These are phyloP conservation scores for Saccharomycopsis sp. DNA, from an alignment of 805 yeast species.

Conservation along the genomic window DNA sequence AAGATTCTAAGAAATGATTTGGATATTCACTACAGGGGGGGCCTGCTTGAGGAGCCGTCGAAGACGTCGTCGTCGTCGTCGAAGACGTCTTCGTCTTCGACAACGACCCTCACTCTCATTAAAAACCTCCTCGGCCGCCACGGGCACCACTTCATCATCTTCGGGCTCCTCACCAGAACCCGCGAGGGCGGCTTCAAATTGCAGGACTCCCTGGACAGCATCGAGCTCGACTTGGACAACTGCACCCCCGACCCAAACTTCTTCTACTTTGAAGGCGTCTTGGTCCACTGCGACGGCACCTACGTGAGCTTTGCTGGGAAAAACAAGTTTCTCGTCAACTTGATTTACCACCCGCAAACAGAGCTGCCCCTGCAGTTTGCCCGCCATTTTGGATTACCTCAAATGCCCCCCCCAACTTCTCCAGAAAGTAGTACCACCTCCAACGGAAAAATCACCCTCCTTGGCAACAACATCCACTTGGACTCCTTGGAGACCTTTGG, in stretches of 20 bases:
- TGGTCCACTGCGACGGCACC: constrained; percentile 76
- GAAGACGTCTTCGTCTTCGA: constrained; percentile 29
- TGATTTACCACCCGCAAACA: constrained; percentile 81
- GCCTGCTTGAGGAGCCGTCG: no score
- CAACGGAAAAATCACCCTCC: constrained; percentile 48
- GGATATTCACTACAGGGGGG: no score
- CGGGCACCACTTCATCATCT: constrained; percentile 62
- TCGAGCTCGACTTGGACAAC: constrained; percentile 57
- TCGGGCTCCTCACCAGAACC: constrained; percentile 64
- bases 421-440: constrained; percentile 9
- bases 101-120: constrained; percentile 29
- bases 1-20: constrained; percentile 65
- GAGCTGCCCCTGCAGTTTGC: constrained; percentile 61
- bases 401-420: constrained; percentile 34
- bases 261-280: constrained; percentile 66
- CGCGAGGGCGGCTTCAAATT: constrained; percentile 61
- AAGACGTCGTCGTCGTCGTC: constrained; percentile 41
- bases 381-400: constrained; percentile 71
- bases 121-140: constrained; percentile 83
- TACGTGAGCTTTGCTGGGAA: constrained; percentile 51
- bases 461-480: constrained; percentile 69
- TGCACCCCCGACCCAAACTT: constrained; percentile 54
- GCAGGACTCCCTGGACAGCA: constrained; percentile 73
- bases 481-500: constrained; percentile 52
- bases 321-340: constrained; percentile 60